A percentile compares a stretch with the other conserved stretches of the same genome.
Conservation (phyloP, 441 rosid species). For the Eruca vesicaria region DNA sequence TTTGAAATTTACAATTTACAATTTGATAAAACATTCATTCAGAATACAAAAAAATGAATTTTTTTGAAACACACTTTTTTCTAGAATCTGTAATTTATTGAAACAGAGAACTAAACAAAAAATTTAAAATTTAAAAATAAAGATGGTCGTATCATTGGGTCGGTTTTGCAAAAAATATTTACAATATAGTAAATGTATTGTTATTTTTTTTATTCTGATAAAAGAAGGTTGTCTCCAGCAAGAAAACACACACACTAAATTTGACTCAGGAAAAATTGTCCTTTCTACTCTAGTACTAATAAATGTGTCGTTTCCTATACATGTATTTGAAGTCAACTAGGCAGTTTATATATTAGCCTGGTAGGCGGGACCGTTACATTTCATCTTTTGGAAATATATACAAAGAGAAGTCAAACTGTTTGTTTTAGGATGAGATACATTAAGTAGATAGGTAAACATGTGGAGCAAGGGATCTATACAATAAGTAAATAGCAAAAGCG, state of each 20-base stretch:
- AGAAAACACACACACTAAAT: not conserved
- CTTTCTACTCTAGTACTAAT: not conserved
- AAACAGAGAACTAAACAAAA: too few species aligned
- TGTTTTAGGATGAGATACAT: not conserved
- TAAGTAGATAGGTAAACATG: not conserved
- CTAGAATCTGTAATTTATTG: too few species aligned
- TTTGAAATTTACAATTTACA: too few species aligned
- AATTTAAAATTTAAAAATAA: too few species aligned
- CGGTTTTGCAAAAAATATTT: not conserved
- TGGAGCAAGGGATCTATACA: not conserved
- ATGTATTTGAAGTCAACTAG: slow-evolving; percentile 12
- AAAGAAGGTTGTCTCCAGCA: not conserved
- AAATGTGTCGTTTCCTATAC: too few species aligned
- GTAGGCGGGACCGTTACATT: not conserved
- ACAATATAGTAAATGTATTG: not conserved
- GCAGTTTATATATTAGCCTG: not conserved
- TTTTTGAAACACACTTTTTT: too few species aligned
- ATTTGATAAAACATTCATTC: too few species aligned
- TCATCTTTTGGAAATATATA: slow-evolving; percentile 2
- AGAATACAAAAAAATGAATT: too few species aligned
- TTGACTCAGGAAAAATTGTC: not conserved
- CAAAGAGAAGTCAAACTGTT: not conserved
- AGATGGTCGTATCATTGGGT: not conserved
- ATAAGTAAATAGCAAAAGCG: not conserved
- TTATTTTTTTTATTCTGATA: not conserved